phyloP scores from a whole-genome alignment of 805 yeast genomes.

The Ogataea methanolica region DNA sequence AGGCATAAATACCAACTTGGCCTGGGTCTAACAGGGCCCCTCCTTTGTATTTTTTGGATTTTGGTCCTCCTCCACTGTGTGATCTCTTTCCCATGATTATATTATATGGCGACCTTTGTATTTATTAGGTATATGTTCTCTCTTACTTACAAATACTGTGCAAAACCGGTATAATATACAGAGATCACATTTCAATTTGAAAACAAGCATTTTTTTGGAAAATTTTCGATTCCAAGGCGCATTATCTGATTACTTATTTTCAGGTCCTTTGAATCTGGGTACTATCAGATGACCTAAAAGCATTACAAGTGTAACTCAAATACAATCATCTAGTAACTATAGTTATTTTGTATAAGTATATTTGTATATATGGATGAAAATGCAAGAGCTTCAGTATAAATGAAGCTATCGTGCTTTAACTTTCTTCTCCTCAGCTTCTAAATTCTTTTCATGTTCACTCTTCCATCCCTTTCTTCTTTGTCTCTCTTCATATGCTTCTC shows the following conservation, averaged over 20 bases:
- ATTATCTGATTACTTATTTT: no score
- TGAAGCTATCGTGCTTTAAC: background rate
- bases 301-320: no score
- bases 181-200: no score
- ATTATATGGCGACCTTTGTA: background rate
- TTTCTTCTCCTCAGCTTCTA: constrained; percentile 5
- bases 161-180: no score
- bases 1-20: constrained; percentile 82
- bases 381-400: background rate
- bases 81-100: constrained; percentile 25
- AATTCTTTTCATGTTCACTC: constrained; percentile 42
- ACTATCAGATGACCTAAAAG: no score
- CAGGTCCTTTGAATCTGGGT: no score
- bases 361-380: no score
- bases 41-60: constrained; percentile 39
- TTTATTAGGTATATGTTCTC: background rate
- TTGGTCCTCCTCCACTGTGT: constrained; percentile 12
- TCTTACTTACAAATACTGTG: background rate
- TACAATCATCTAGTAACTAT: no score
- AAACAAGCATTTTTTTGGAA: no score
- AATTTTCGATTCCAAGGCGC: no score
- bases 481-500: constrained; percentile 75
- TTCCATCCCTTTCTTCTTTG: constrained; percentile 86
- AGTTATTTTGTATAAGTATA: no score
- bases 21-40: constrained; percentile 68